Evolutionary conservation across 108 stramenopile genomes (phyloP).

Genomic region (Discostella pseudostelligera): DNA sequence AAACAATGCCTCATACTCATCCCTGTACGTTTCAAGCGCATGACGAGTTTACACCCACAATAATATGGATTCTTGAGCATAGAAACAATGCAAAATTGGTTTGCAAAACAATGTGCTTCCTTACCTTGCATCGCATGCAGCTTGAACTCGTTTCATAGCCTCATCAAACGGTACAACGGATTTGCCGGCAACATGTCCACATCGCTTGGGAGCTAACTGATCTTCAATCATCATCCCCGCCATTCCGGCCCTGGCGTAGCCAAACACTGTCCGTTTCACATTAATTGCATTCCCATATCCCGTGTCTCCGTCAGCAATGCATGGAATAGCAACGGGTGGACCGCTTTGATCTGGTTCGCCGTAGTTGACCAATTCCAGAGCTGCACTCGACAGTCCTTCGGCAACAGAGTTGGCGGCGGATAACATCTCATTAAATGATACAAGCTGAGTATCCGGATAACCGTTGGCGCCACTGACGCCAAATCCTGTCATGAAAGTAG

Average conservation of each 20-base stretch:
- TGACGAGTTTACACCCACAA: neutral
- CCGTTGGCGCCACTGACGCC: constrained; percentile 88
- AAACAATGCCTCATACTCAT: constrained; percentile 76
- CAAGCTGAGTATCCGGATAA: constrained; percentile 90
- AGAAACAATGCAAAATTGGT: neutral
- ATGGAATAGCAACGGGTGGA: constrained; percentile 67
- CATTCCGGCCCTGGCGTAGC: constrained; percentile 90
- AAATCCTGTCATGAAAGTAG: constrained; percentile 98
- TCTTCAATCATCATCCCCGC: constrained; percentile 98
- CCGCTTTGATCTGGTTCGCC: constrained; percentile 21
- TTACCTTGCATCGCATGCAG: constrained; percentile 91
- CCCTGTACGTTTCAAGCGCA: constrained; percentile 37
- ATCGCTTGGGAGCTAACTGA: constrained; percentile 91
- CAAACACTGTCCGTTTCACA: constrained; percentile 85
- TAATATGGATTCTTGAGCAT: neutral
- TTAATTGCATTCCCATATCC: constrained; percentile 96
- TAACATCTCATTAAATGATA: constrained; percentile 89
- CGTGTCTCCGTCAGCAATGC: constrained; percentile 97
- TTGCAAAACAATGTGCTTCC: neutral
- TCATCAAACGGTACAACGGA: constrained; percentile 84
- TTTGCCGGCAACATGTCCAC: constrained; percentile 96
- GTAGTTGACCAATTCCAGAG: constrained; percentile 54
- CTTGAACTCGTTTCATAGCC: constrained; percentile 85
- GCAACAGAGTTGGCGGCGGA: constrained; percentile 68
- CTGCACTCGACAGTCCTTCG: constrained; percentile 79